phyloP scores from a whole-genome alignment of 1,284 basidiomycete species.

The Naganishia cerealis region DNA sequence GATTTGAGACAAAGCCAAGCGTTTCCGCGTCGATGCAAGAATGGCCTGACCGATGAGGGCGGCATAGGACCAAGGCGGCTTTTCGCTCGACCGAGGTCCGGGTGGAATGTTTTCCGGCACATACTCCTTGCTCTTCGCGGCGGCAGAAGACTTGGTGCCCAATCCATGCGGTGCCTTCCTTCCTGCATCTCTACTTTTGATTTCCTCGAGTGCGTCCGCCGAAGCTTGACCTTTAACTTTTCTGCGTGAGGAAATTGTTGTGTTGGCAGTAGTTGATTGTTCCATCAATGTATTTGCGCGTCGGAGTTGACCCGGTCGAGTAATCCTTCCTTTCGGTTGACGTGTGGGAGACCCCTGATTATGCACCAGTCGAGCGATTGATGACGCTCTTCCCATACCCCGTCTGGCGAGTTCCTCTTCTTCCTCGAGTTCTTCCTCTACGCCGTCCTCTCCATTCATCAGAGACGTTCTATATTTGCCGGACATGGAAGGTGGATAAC shows the following conservation, averaged over 20 bases:
- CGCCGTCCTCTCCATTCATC: conserved; percentile 15
- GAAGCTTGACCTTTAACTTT: conserved; percentile 22
- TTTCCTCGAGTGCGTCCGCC: conserved; percentile 17
- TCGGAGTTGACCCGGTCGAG: conserved; percentile 22
- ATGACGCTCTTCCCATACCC: conserved; percentile 9
- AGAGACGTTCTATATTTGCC: conserved; percentile 3
- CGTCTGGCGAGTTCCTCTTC: conserved; percentile 7
- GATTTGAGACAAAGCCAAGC: conserved; percentile 89
- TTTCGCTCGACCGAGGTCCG: conserved; percentile 73
- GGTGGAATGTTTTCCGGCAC: conserved; percentile 63
- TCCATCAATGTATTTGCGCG: conserved; percentile 27
- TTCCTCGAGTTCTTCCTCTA: conserved; percentile 19
- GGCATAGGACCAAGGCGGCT: conserved; percentile 85
- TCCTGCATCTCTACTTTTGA: conserved; percentile 16
- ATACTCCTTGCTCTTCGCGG: conserved; percentile 31
- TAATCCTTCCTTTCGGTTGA: conserved; percentile 13
- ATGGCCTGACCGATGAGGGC: conserved; percentile 94
- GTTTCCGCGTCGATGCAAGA: conserved; percentile 75
- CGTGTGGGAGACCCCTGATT: conserved; percentile 21
- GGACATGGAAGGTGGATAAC: conserved; percentile 14
- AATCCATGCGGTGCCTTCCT: conserved; percentile 12
- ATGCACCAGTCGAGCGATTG: conserved; percentile 20
- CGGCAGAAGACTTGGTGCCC: conserved; percentile 17
- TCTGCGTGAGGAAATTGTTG: conserved; percentile 1
- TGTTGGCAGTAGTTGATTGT: neutral